phyloP scores from a whole-genome alignment of 2,329 filamentous ascomycete species.

The Calycina herbarum region DNA sequence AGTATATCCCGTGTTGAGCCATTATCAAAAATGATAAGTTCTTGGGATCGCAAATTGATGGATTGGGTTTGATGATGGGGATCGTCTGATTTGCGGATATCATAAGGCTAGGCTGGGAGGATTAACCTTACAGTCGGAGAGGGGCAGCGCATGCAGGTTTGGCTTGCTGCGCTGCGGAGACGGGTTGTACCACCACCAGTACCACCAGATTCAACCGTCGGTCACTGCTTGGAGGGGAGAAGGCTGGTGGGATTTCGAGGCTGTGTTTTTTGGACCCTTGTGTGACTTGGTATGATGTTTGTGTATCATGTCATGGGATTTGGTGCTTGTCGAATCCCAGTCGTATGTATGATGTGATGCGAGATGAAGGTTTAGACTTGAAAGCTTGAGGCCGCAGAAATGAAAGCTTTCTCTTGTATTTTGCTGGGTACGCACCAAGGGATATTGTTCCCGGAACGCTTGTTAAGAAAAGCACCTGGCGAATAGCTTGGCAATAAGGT shows the following conservation, averaged over 20 bases:
- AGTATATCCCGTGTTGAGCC: neutral
- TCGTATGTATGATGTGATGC: neutral
- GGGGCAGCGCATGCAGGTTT: neutral
- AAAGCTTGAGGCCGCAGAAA: neutral
- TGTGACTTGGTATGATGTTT: neutral
- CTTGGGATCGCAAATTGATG: neutral
- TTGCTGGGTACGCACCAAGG: neutral
- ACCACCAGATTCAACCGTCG: neutral
- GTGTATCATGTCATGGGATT: neutral
- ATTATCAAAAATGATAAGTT: neutral
- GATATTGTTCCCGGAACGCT: neutral
- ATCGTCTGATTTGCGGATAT: constrained; percentile 4
- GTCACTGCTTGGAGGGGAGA: neutral
- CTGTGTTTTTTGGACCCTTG: neutral
- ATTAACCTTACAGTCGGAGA: neutral
- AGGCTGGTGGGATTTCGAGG: neutral
- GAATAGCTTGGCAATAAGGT: neutral
- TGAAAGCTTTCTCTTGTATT: neutral
- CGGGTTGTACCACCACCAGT: neutral
- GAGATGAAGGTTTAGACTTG: neutral
- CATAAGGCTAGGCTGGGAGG: constrained; percentile 4
- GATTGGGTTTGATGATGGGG: neutral
- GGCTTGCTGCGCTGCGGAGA: constrained; percentile 1
- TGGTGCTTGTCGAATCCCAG: neutral
- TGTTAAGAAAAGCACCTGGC: neutral